Base-by-base conservation (phyloP, 1,284 basidiomycete species). In the Boletus hoseneyae region DNA sequence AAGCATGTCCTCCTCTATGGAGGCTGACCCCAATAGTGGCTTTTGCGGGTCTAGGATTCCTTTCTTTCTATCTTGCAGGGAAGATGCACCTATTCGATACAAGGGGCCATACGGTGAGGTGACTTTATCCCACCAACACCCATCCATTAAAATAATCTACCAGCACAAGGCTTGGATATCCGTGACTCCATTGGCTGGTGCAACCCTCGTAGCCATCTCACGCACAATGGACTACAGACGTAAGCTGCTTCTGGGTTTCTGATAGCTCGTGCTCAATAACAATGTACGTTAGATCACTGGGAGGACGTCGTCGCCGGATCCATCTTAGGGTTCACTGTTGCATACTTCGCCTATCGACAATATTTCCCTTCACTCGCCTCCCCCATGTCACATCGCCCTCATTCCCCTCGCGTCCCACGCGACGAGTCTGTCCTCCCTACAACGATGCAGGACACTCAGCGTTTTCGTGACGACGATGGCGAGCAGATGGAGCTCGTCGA, bases 51-150 rank as follows among this genome's bases (percentile, higher is more conserved):
- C 76, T 98, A 4, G 91, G 90, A 2, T 98, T 94, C 72, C 73
- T 99, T 32, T 76, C 88, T 4, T 87, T 92, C 56, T 98, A 96
- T 66, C 70, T 94, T 4, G 87, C 90, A 7, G 94, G 93, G 4
- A 98, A 98, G 70, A 72, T 97, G 60, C 94, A 96, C 64, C 72
- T 97, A 10, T 97, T 93, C 59, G 93, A 97, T 65, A 73, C 74
- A 39, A 77, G 83, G 37, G 93, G 93, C 4, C 82, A 93, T 67
- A 76, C 89, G 27, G 86, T 90, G 62, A 53, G 81, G 21, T 21
- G 4, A 42, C 16, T 10, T 13, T 23, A 45, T 6, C 6, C 18
- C 16, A 38, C 45, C 27, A 46, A 45, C 12, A 34, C 6, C 8
- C 9, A 33, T 4, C 25, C 40, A 45, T 48, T 39, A 50, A 49